These are phyloP conservation scores for Aspergillus ochraceoroseus DNA, from an alignment of 2,329 filamentous ascomycete species.

Conservation along the genomic window DNA sequence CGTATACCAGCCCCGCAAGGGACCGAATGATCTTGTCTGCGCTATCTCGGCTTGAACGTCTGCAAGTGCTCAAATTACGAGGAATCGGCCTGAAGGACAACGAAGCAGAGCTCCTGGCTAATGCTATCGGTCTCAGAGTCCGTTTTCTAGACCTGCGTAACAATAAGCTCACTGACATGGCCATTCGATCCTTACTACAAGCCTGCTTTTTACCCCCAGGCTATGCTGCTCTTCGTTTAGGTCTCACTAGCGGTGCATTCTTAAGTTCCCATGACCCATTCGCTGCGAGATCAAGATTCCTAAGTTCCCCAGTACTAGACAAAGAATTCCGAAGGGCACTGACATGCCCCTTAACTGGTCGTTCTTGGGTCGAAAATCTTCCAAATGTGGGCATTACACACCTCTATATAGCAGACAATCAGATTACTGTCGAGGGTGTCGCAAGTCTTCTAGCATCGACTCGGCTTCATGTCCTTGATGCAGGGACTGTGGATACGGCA, in stretches of 20 bases:
- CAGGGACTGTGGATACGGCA: constrained; percentile 46
- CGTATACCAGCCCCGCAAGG: constrained; percentile 49
- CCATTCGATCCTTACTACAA: constrained; percentile 50
- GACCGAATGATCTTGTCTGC: constrained; percentile 47
- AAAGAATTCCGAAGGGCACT: constrained; percentile 48
- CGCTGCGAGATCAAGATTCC: constrained; percentile 17
- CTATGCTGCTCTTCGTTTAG: neutral
- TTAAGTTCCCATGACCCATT: constrained; percentile 2
- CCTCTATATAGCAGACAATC: constrained; percentile 55
- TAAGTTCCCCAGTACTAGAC: constrained; percentile 39
- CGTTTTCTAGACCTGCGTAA: constrained; percentile 55
- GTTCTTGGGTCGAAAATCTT: constrained; percentile 53
- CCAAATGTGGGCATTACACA: constrained; percentile 55
- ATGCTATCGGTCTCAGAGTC: constrained; percentile 50
- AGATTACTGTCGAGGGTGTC: constrained; percentile 53
- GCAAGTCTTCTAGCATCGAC: constrained; percentile 50
- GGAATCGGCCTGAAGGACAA: constrained; percentile 51
- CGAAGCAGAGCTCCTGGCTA: constrained; percentile 50
- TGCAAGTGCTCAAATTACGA: constrained; percentile 55
- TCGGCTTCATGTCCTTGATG: constrained; percentile 53
- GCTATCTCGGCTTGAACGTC: constrained; percentile 45
- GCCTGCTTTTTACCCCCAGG: constrained; percentile 44
- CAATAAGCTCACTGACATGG: constrained; percentile 54
- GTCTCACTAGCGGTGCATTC: constrained; percentile 6
- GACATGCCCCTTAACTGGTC: constrained; percentile 48